These are phyloP conservation scores for Solanum phureja DNA, from an alignment of 257 asterid genomes.

Conservation along the genomic window DNA sequence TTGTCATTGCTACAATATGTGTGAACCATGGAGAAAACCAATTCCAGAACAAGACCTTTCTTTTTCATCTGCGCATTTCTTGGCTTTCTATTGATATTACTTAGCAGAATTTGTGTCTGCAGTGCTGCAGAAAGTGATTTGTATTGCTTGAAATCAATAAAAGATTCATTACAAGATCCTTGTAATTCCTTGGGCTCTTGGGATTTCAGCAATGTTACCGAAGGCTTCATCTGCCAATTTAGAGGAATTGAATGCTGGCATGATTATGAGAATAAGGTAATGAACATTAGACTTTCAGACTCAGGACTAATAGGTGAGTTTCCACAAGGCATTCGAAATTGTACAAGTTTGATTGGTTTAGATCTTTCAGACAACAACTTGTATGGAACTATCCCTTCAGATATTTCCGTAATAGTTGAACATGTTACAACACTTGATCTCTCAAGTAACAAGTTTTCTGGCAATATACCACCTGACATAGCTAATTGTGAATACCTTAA, in stretches of 20 bases:
- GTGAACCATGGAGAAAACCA: not conserved
- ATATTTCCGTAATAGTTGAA: not conserved
- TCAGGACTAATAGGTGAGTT: constrained; percentile 10
- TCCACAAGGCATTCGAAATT: constrained; percentile 3
- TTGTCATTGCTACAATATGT: not conserved
- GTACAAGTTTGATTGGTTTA: constrained; percentile 2
- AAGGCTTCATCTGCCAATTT: constrained; percentile 7
- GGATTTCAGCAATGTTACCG: constrained; percentile 1
- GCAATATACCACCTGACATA: constrained; percentile 5
- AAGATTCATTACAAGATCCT: constrained; percentile 12
- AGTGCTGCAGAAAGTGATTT: not conserved
- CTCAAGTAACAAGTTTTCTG: constrained; percentile 7
- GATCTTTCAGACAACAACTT: constrained; percentile 12
- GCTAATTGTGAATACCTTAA: not conserved
- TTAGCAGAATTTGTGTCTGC: not conserved
- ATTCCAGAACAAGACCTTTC: not conserved
- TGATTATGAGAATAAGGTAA: constrained; percentile 1
- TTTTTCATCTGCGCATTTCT: not conserved
- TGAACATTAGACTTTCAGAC: not conserved
- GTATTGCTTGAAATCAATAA: constrained; percentile 2
- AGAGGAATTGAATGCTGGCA: constrained; percentile 8
- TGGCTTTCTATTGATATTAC: not conserved
- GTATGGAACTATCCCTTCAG: constrained; percentile 7
- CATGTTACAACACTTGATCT: constrained; percentile 1
- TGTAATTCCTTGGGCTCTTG: not conserved